Base-by-base conservation (phyloP, 768 basidiomycete species). In the Amanita pseudoporphyria region DNA sequence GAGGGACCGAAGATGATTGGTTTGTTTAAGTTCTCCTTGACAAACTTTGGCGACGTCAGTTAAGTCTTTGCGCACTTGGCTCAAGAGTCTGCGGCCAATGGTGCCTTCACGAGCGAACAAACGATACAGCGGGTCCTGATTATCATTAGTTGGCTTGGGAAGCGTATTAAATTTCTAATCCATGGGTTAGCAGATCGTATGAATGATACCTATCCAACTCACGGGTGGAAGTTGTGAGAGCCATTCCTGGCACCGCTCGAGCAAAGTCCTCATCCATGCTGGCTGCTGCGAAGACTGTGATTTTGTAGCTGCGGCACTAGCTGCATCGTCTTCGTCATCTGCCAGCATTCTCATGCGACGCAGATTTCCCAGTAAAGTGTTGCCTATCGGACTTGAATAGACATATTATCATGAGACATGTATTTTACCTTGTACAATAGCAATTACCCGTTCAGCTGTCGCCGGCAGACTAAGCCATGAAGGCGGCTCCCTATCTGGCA, bases 401-500 rank as follows among this genome's bases (percentile, higher is more conserved):
- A 22, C 13, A 37, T 33, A 6, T 40, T 21, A 33, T 26, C 13
- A 7, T 45, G 6, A 19, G 37, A 42, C 24, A 12, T 49, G n/a
- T 50, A 28, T 28, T 9, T 54, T 59, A 91, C 94, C 94, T 77
- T 95, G 89, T 1, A 85, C 85, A 39, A 88, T 65, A 9, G 94
- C 93, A 56, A 98, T 94, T 37, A 96, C 82, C 30, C 84, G 80
- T 61, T 97, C 95, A 33, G 94, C 93, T 18, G 88, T 87, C 0
- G 87, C 85, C 12, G 95, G 94, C 14, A 99, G 76, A 60, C 89
- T 88, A 41, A 98, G 73, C 94, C 94, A 97, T 30, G 88, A 81
- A 1, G 93, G 93, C 1, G 93, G 93, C 62, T 96, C 92, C 30
- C 87, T 81, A 58, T 96, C 94, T 0, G 96, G 95, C 24, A 99